These are phyloP conservation scores for Botrytis deweyae DNA, from an alignment of 2,329 filamentous ascomycete species.

Conservation along the genomic window DNA sequence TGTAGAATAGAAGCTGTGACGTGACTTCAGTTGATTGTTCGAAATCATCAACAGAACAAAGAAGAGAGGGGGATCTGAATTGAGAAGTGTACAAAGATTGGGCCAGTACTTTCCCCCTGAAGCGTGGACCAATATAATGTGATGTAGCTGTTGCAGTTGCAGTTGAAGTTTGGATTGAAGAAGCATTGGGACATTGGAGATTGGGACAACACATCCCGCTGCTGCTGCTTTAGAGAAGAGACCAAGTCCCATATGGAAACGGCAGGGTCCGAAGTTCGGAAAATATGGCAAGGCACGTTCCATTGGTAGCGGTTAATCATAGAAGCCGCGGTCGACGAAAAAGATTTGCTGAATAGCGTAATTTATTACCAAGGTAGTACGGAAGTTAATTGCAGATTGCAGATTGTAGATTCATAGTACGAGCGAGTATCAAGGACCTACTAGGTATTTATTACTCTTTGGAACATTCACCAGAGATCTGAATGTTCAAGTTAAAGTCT, in stretches of 20 bases:
- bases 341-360: neutral
- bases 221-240: neutral
- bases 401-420: neutral
- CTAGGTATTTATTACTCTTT: neutral
- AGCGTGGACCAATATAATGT: neutral
- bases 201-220: neutral
- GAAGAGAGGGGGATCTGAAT: neutral
- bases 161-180: neutral
- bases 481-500: neutral
- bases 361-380: neutral
- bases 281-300: neutral
- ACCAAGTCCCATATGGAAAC: neutral
- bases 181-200: neutral
- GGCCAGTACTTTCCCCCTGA: neutral
- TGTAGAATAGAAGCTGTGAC: neutral
- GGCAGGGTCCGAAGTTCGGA: constrained; percentile 4
- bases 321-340: constrained; percentile 7
- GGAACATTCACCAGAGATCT: neutral
- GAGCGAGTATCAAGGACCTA: neutral
- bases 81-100: neutral
- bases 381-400: neutral
- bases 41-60: neutral
- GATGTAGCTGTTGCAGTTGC: neutral
- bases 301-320: neutral
- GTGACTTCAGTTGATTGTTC: neutral